These are phyloP conservation scores for Thielaviopsis ethacetica DNA, from an alignment of 2,329 filamentous ascomycete species.

Conservation along the genomic window DNA sequence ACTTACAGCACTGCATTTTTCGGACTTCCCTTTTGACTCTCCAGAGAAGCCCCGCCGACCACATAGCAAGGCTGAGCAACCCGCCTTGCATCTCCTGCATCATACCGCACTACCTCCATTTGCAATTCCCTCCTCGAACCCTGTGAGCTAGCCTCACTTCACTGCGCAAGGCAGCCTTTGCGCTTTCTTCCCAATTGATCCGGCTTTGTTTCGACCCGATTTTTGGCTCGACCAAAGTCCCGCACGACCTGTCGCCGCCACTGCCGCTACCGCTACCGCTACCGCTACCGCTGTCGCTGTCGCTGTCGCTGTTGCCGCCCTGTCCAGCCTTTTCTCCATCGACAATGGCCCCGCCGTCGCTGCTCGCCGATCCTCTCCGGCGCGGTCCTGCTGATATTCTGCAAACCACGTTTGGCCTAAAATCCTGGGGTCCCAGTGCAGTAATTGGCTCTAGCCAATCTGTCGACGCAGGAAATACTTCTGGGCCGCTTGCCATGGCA, in stretches of 20 bases:
- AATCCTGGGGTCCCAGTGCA: background rate
- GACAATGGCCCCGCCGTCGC: constrained; percentile 2
- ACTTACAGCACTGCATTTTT: background rate
- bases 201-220: background rate
- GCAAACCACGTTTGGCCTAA: background rate
- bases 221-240: background rate
- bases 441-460: background rate
- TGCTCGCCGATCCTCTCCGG: background rate
- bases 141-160: background rate
- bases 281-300: no score
- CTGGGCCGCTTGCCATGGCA: background rate
- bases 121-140: background rate
- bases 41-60: background rate
- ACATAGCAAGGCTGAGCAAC: constrained; percentile 5
- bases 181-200: background rate
- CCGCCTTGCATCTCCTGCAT: constrained; percentile 5
- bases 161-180: background rate
- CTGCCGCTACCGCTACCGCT: no score
- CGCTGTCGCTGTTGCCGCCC: background rate
- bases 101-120: background rate
- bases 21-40: background rate
- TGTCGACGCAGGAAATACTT: background rate
- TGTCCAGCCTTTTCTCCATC: background rate
- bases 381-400: background rate
- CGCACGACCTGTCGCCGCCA: no score